These are phyloP conservation scores for Cardamine resedifolia DNA, from an alignment of 345 rosid genomes.

Conservation along the genomic window DNA sequence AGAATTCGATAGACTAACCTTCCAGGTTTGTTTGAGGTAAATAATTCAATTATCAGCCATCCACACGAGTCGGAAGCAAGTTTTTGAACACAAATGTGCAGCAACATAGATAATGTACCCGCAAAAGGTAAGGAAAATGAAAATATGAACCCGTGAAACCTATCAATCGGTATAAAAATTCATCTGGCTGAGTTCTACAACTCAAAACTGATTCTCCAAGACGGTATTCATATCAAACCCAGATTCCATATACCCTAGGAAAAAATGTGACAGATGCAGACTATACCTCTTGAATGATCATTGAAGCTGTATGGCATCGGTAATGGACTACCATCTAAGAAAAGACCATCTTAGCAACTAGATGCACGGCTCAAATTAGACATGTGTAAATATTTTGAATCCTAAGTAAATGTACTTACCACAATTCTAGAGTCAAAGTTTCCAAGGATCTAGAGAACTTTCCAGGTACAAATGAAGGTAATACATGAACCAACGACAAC, in stretches of 20 bases:
- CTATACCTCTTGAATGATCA: constrained; percentile 9
- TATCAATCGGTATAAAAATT: background rate
- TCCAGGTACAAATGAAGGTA: background rate
- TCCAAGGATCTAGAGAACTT: constrained; percentile 3
- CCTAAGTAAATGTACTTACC: background rate
- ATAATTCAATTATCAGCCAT: constrained; percentile 3
- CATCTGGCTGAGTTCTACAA: background rate
- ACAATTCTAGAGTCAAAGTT: constrained; percentile 1
- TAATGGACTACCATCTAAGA: constrained; percentile 16
- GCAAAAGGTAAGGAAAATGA: background rate
- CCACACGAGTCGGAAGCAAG: constrained; percentile 1
- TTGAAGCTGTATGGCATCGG: constrained; percentile 1
- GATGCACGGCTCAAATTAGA: constrained; percentile 13
- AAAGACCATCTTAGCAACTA: constrained; percentile 19
- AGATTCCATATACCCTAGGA: background rate
- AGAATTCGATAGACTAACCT: background rate
- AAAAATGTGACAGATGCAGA: constrained; percentile 10
- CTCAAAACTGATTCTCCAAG: background rate
- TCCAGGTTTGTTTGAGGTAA: background rate
- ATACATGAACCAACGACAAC: constrained; percentile 20
- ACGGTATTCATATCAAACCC: background rate
- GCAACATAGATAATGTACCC: background rate
- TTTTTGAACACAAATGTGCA: background rate
- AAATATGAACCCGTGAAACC: background rate
- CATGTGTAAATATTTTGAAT: background rate